These are phyloP conservation scores for Tuctoria greenei DNA, from an alignment of 176 grass and related monocot genomes.

Conservation along the genomic window DNA sequence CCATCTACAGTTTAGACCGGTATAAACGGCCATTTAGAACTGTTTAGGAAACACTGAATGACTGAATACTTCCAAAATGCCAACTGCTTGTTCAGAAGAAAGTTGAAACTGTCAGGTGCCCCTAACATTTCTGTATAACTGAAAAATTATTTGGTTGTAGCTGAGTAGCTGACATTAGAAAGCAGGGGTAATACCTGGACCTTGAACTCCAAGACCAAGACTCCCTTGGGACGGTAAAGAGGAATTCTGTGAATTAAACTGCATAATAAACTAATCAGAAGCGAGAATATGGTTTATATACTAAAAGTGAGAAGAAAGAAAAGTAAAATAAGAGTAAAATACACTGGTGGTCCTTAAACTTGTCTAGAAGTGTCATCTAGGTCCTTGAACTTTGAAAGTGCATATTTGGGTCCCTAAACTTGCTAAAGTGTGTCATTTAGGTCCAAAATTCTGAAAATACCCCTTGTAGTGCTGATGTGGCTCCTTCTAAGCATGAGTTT, in stretches of 20 bases:
- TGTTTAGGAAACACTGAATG: no score
- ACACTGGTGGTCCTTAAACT: no score
- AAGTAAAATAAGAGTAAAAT: no score
- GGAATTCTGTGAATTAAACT: slow-evolving; percentile 82
- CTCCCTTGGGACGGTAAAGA: slow-evolving; percentile 64
- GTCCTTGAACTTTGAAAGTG: no score
- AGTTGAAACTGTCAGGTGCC: slow-evolving; percentile 25
- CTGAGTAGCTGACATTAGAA: slow-evolving; percentile 29
- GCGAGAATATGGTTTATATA: background rate
- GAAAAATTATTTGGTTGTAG: slow-evolving; percentile 15
- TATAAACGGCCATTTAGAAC: no score
- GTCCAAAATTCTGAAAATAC: no score
- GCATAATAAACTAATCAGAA: slow-evolving; percentile 46
- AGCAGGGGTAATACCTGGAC: slow-evolving; percentile 58
- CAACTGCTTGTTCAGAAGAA: slow-evolving; percentile 28
- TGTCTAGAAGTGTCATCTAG: no score
- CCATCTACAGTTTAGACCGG: no score
- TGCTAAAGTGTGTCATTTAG: no score
- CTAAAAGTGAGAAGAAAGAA: background rate
- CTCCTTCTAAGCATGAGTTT: no score
- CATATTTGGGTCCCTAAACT: no score
- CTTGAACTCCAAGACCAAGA: slow-evolving; percentile 61
- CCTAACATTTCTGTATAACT: slow-evolving; percentile 33
- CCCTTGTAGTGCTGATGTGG: no score
- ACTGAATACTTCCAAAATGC: background rate